Evolutionary conservation across 2,329 filamentous ascomycete genomes (phyloP).

Genomic region (Coniochaeta hoffmannii): DNA sequence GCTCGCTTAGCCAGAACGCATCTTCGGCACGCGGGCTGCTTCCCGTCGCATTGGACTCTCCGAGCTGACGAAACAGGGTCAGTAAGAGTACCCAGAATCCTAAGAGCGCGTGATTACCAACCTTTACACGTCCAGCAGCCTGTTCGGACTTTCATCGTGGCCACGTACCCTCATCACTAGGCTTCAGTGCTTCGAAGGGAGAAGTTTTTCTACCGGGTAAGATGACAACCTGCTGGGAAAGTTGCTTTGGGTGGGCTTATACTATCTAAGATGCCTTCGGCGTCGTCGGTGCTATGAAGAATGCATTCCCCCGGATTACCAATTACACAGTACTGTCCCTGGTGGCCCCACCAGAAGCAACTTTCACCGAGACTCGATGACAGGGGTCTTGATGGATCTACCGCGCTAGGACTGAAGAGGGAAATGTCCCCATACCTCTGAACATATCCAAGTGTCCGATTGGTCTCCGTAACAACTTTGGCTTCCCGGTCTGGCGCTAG

Average conservation of each 20-base stretch:
- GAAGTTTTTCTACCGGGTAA: too few relatives aligned
- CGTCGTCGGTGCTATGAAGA: too few relatives aligned
- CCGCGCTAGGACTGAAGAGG: too few relatives aligned
- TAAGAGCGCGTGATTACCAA: slow-evolving; percentile 5
- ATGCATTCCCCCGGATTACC: too few relatives aligned
- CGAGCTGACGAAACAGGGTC: slow-evolving; percentile 10
- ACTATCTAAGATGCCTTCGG: too few relatives aligned
- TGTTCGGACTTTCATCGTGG: slow-evolving; percentile 9
- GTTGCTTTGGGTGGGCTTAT: too few relatives aligned
- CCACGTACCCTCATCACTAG: not conserved
- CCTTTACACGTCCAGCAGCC: slow-evolving; percentile 19
- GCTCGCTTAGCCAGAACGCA: slow-evolving; percentile 12
- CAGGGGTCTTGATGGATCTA: not conserved
- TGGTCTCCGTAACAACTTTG: too few relatives aligned
- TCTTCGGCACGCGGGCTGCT: slow-evolving; percentile 13
- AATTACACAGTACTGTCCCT: not conserved
- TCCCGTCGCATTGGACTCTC: slow-evolving; percentile 16
- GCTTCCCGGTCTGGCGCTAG: too few relatives aligned
- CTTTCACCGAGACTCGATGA: not conserved
- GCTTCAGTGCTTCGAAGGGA: too few relatives aligned
- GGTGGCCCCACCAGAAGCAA: not conserved
- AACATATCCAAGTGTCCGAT: too few relatives aligned
- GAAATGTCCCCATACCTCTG: too few relatives aligned
- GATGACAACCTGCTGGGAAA: too few relatives aligned
- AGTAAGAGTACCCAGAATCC: not conserved